Base-by-base conservation (phyloP, 768 basidiomycete species). In the Roridomyces roridus region DNA sequence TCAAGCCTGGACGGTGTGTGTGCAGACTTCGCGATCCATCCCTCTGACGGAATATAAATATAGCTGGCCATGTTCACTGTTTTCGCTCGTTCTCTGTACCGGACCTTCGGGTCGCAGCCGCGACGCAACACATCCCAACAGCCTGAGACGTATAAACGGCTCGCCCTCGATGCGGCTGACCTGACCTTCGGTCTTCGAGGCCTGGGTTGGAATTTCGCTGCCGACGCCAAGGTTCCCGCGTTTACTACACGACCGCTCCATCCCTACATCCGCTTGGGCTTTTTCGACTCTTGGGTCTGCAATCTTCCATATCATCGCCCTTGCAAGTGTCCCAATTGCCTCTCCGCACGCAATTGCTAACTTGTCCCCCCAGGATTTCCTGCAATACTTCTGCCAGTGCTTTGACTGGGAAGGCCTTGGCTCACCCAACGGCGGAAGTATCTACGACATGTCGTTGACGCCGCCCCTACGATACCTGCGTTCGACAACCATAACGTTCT, bases 191-290 rank as follows among this genome's bases (percentile, higher is more conserved):
- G 80, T 56, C 61, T 83, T 14, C 84, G 88, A 17, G 88, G 87
- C 7, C 65, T 74, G 42, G 85, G 84, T 14, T 89, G 87, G 87
- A 71, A 80, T 39, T 87, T 85, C 81, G 83, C 85, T 2, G 60
- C 68, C 25, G 74, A 75, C 46, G 67, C 80, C 21, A 71, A 74
- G 51, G 46, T 81, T 23, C 75, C 81, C 6, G 67, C 53, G 6
- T 79, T 82, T 59, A n/a, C n/a, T n/a, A 77, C 72, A 10, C 79
- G 81, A 18, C 73, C 77, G 2, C 68, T 70, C 7, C 56, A 65
- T 1, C 75, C 80, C n/a, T 20, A 74, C 67, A 9, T 17, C 55
- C 1, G 58, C 67, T 14, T 87, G 85, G 64, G 39, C 74, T 4
- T 46, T 68, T 17, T 57, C 69, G 7, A 77, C 80, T 0, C 44